Evolutionary conservation across 176 grass and related monocot genomes (phyloP).

Genomic region (Aechmea fasciata): DNA sequence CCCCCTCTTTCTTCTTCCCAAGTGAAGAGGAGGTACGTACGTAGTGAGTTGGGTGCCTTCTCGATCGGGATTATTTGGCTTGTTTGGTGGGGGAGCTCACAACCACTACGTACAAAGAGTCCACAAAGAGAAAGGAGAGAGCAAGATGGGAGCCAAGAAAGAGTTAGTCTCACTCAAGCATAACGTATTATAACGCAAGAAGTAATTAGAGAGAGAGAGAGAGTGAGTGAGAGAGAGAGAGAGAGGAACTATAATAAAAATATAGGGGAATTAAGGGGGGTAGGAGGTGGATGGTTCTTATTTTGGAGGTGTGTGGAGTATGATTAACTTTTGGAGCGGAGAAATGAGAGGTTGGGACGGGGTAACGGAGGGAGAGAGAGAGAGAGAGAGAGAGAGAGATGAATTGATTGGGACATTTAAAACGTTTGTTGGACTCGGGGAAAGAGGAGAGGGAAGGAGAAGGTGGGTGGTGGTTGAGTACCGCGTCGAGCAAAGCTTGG

Average conservation of each 20-base stretch:
- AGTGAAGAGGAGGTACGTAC: background rate
- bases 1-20: slow-evolving; percentile 16
- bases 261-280: slow-evolving; percentile 38
- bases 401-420: slow-evolving; percentile 28
- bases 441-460: background rate
- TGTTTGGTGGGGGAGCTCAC: background rate
- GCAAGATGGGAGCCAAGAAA: background rate
- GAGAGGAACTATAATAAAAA: background rate
- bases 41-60: slow-evolving; percentile 1
- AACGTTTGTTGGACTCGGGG: slow-evolving; percentile 21
- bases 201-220: too few relatives aligned
- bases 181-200: too few relatives aligned
- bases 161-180: too few relatives aligned
- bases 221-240: background rate
- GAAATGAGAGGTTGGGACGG: background rate
- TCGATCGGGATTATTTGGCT: background rate
- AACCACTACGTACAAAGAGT: background rate
- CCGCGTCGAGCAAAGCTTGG: slow-evolving; percentile 11
- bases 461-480: slow-evolving; percentile 42
- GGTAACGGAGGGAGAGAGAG: slow-evolving; percentile 1
- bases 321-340: slow-evolving; percentile 27
- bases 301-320: background rate
- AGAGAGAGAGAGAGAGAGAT: slow-evolving; percentile 14
- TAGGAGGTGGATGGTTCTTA: slow-evolving; percentile 29
- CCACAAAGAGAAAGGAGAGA: background rate